Percentiles rank a stretch among this genome's conserved stretches.
Conservation (phyloP, 2,329 filamentous ascomycete genomes). For the Alternaria angustiovoidea region DNA sequence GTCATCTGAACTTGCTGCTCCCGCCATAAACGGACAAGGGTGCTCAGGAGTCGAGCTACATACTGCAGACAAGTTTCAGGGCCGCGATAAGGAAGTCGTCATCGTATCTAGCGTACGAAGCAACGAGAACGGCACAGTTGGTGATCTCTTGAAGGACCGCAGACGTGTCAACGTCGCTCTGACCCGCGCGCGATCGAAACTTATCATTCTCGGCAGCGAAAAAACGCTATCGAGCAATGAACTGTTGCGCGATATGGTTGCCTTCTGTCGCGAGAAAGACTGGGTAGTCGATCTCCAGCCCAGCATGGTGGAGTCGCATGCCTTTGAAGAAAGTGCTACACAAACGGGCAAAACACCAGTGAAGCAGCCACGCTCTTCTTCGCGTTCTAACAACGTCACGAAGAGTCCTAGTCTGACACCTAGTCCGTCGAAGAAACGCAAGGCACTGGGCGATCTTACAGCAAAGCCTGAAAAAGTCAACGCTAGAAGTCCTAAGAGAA, state of each 20-base stretch:
- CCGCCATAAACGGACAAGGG: constrained; percentile 19
- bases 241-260: constrained; percentile 78
- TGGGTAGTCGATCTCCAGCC: constrained; percentile 80
- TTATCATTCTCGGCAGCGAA: constrained; percentile 85
- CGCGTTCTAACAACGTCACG: not conserved
- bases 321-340: constrained; percentile 67
- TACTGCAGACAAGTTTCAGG: constrained; percentile 96
- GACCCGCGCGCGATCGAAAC: constrained; percentile 89
- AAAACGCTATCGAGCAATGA: constrained; percentile 75
- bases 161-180: constrained; percentile 94
- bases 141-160: constrained; percentile 91
- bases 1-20: constrained; percentile 54
- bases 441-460: constrained; percentile 36
- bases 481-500: constrained; percentile 25
- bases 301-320: constrained; percentile 71
- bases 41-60: constrained; percentile 80
- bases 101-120: constrained; percentile 87
- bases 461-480: constrained; percentile 18
- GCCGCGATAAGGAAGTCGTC: constrained; percentile 92
- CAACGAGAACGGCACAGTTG: constrained; percentile 83
- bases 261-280: constrained; percentile 75
- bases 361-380: constrained; percentile 1
- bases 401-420: constrained; percentile 17
- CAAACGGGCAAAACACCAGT: constrained; percentile 31
- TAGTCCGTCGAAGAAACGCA: constrained; percentile 48